Conservation (phyloP, 1,284 basidiomycete genomes). For the Pyrrhoderma lamaoense region DNA sequence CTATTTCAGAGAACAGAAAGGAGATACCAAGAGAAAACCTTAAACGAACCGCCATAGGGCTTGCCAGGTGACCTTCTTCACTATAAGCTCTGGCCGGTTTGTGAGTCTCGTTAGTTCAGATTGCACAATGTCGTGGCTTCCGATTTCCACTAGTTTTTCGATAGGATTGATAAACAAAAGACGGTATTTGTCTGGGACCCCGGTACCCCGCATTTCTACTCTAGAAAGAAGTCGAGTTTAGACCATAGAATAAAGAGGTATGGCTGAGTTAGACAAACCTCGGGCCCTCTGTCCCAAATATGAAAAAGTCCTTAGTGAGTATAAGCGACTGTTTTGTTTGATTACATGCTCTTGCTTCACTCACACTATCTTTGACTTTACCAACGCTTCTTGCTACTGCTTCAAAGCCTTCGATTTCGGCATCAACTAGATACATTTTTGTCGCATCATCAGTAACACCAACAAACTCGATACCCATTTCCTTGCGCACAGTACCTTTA, state of each 20-base stretch:
- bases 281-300: no score
- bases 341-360: no score
- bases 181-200: neutral
- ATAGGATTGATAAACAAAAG: neutral
- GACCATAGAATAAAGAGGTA: no score
- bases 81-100: neutral
- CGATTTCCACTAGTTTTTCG: conserved; percentile 29
- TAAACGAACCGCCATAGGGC: neutral
- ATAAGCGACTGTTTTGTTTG: no score
- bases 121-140: conserved; percentile 26
- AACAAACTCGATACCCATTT: conserved; percentile 36
- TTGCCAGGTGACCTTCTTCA: neutral
- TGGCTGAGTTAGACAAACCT: no score
- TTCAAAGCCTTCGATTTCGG: conserved; percentile 30
- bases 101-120: conserved; percentile 23
- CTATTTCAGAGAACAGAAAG: neutral
- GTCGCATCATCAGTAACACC: conserved; percentile 33
- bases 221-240: no score
- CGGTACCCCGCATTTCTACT: no score
- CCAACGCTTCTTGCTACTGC: conserved; percentile 6
- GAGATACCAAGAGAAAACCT: neutral
- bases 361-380: neutral
- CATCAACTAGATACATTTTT: conserved; percentile 34
- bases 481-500: conserved; percentile 29
- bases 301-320: no score